Evolutionary conservation across 495 filamentous ascomycete genomes (phyloP), one percentile per base, ranked within the genome.

Genomic region (Chaetomidium leptoderma): DNA sequence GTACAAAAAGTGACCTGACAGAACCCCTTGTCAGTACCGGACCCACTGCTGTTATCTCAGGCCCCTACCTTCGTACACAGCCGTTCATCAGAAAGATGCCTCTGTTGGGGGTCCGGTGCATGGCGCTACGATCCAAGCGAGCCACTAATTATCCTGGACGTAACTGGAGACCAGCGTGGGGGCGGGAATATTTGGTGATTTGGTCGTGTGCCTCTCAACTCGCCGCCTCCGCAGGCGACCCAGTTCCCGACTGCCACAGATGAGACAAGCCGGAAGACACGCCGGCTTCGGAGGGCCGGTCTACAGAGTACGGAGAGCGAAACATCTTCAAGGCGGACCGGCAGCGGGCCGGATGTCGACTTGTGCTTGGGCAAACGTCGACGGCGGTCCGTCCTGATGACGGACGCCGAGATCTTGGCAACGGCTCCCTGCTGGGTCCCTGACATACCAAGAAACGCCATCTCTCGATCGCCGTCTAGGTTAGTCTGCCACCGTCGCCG

Each of bases 341-440:
- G 19, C 32, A n/a, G n/a, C 32, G 10, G 32, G 19, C 32, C 30
- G 42, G 54, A 30, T 21, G 16, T n/a, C 54, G 26, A 27, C 23
- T 23, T 29, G 47, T 49, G 27, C 17, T 16, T 48, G 45, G 6
- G 29, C 26, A 7, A 32, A 17, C 45, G 40, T 21, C 24, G 23
- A 45, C 6, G 46, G 8, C 7, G 33, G 46, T 26, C n/a, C 27
- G 13, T 16, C 7, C 16, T n/a, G 35, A 60, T 67, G 60, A 64
- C 60, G 60, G 43, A 53, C 37, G 63, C 65, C 65, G 55, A 63
- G 65, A 54, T 46, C 67, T 69, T 69, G 67, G 67, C 65, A 63
- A 63, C 62, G 60, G 62, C 60, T 59, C 35, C 43, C 33, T 59
- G 57, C 51, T 44, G 48, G 63, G 66, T 65, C 61, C 65, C 65